These are phyloP conservation scores for Albifimbria verrucaria DNA, from an alignment of 2,329 filamentous ascomycete species.

Conservation along the genomic window DNA sequence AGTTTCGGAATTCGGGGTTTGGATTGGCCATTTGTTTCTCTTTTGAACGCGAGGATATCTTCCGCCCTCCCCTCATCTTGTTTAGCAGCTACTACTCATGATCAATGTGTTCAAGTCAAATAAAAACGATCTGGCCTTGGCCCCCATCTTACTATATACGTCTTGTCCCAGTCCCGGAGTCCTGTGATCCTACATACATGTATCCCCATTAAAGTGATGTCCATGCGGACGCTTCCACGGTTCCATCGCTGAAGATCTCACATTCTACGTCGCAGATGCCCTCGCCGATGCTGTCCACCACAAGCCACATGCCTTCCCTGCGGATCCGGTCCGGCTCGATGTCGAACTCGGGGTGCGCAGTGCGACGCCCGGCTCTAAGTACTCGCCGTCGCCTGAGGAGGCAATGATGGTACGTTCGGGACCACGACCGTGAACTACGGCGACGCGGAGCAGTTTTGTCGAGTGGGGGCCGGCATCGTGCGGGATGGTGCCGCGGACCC, in stretches of 20 bases:
- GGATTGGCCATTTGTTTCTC: no score
- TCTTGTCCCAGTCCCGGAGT: no score
- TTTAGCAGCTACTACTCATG: no score
- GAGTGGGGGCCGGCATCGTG: constrained; percentile 13
- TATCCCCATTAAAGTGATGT: no score
- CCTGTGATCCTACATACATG: no score
- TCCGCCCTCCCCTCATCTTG: no score
- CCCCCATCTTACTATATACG: no score
- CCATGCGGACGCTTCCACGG: no score
- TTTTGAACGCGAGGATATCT: no score
- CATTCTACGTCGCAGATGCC: constrained; percentile 44
- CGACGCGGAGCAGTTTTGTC: constrained; percentile 58
- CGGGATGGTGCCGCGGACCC: constrained; percentile 25
- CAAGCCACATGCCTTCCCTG: constrained; percentile 67
- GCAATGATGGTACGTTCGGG: constrained; percentile 64
- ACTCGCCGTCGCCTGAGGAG: constrained; percentile 68
- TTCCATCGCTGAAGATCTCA: constrained; percentile 52
- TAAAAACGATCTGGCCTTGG: no score
- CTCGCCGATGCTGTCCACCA: constrained; percentile 74
- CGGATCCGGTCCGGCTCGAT: constrained; percentile 60
- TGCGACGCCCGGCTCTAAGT: constrained; percentile 63
- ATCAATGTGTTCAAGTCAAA: no score
- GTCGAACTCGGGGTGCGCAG: constrained; percentile 74
- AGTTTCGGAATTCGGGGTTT: no score
- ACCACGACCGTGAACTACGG: constrained; percentile 69